Conservation (phyloP, 139 green algal genomes). For the Closterium sp. region DNA sequence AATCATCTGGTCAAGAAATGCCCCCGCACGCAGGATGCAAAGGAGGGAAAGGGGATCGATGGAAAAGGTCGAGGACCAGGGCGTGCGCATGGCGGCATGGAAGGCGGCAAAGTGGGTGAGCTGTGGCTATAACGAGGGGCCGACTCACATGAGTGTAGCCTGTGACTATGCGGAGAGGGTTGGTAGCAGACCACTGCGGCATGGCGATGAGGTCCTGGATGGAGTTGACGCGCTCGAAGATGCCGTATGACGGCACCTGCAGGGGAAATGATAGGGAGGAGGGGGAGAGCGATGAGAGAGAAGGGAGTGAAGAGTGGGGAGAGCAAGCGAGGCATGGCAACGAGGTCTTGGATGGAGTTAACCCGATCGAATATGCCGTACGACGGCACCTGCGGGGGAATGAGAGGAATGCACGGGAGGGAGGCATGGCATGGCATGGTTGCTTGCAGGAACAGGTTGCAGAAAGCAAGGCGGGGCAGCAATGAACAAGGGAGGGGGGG, state of each 20-base stretch:
- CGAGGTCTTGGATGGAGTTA: conserved; percentile 71
- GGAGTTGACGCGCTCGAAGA: conserved; percentile 63
- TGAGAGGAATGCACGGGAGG: no score
- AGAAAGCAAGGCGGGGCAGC: no score
- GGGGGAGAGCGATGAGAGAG: neutral
- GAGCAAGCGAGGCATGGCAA: conserved; percentile 73
- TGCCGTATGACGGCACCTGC: conserved; percentile 46
- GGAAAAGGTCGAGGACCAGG: no score
- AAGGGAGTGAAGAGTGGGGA: neutral
- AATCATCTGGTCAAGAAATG: neutral
- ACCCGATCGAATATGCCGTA: conserved; percentile 66
- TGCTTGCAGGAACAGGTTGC: no score
- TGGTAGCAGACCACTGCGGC: conserved; percentile 64
- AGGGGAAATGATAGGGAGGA: neutral
- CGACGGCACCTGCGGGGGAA: conserved; percentile 78
- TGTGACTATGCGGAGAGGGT: neutral
- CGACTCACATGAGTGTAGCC: neutral
- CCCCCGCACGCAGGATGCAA: no score
- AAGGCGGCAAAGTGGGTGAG: no score
- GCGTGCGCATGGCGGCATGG: no score
- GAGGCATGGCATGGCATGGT: no score
- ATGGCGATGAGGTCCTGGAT: conserved; percentile 77
- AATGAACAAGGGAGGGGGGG: no score
- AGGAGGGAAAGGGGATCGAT: no score
- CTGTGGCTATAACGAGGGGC: no score